Evolutionary conservation across 2,329 filamentous ascomycete species (phyloP), one percentile per base, ranked within the genome.

Genomic region (Coniochaeta sp.): DNA sequence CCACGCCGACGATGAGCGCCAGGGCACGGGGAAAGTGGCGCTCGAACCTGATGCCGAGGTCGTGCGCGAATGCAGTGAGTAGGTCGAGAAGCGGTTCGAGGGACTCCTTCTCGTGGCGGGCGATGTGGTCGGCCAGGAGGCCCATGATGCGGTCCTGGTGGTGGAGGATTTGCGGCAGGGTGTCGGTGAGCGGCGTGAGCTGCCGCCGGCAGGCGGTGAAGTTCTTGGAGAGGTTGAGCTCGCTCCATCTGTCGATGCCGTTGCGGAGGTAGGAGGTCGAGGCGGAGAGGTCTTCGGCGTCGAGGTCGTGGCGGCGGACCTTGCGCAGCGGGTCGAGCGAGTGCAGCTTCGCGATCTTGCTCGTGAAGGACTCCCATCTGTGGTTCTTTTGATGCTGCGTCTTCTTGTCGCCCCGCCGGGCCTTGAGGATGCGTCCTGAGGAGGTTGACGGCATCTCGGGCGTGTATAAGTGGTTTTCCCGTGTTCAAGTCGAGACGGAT

Each of bases 1-100:
- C 91, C 57, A 97, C 80, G 14, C 83, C 82, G 33, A 89, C 81
- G 51, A 99, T 83, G 51, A 95, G 74, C 51, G 76, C 79, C 53
- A 99, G 81, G 24, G 87, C 83, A 49, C 81, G 78, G 45, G 83
- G 78, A 65, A 96, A 97, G 67, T 96, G 84, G 63, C 87, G 89
- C 69, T 96, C 91, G 63, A 99, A 99, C 47, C 85, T 79, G 16
- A 79, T 78, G 49, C 92, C 92, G 52, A 99, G 70, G 63, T 99
- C 95, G 65, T 95, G 91, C n/a, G 94, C 91, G 64, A 99, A 91
- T 35, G 94, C 90, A 10, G 91, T 89, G 53, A 96, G 70, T n/a
- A 99, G 80, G 58, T 88, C 89, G 53, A 99, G 73, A 33, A 99
- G 72, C 9, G 94, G 89, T 64, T 99, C 91, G 54, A 96, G 74